Evolutionary conservation across 495 filamentous ascomycete genomes (phyloP).

Genomic region (Penicillium lividum): DNA sequence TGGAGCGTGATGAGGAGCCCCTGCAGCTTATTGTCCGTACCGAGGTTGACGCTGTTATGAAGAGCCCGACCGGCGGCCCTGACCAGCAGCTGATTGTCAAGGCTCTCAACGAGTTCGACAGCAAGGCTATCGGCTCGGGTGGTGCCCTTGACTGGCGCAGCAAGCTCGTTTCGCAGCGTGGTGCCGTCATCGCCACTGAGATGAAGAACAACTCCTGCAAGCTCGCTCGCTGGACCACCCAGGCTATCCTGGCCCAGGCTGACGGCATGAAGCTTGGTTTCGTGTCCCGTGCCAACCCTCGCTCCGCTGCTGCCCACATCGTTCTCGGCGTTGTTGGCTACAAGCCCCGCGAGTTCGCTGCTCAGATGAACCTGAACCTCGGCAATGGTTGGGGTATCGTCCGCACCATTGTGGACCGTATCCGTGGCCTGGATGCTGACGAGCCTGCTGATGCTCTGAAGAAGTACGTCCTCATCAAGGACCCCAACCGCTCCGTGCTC

Average conservation of each 20-base stretch:
- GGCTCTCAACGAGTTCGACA: constrained; percentile 98
- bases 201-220: constrained; percentile 99
- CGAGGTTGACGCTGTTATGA: constrained; percentile 93
- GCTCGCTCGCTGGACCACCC: constrained; percentile 93
- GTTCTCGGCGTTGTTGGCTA: constrained; percentile 94
- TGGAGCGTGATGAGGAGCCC: constrained; percentile 88
- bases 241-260: constrained; percentile 91
- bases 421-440: constrained; percentile 59
- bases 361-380: constrained; percentile 96
- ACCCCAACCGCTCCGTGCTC: constrained; percentile 93
- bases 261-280: constrained; percentile 99
- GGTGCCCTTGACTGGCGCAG: constrained; percentile 93
- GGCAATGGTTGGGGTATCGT: constrained; percentile 99
- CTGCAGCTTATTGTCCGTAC: constrained; percentile 90
- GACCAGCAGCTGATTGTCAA: constrained; percentile 91
- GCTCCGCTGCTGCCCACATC: constrained; percentile 85
- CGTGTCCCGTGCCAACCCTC: constrained; percentile 89
- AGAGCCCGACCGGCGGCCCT: constrained; percentile 84
- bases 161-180: constrained; percentile 88
- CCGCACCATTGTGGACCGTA: constrained; percentile 92
- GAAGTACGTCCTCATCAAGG: constrained; percentile 74
- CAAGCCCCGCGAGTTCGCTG: constrained; percentile 94
- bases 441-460: constrained; percentile 65
- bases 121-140: constrained; percentile 91
- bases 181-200: constrained; percentile 94